phyloP scores from a whole-genome alignment of 768 basidiomycete genomes.

The Suillus fuscotomentosus region DNA sequence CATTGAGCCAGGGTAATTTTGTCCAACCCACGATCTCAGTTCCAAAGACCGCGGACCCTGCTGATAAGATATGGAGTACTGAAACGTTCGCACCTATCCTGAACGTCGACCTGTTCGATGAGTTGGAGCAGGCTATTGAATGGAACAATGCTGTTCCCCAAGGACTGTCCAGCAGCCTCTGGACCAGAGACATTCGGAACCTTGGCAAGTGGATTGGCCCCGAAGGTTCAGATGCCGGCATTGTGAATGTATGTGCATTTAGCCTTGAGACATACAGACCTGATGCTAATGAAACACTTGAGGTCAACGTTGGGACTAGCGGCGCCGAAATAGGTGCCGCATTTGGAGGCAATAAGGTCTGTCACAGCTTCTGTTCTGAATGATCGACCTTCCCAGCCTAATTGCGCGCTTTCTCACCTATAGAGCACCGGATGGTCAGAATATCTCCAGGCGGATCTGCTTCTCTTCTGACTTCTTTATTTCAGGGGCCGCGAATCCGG shows the following conservation, averaged over 20 bases:
- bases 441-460: conserved; percentile 22
- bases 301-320: conserved; percentile 68
- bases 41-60: conserved; percentile 53
- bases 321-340: conserved; percentile 81
- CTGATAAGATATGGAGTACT: conserved; percentile 65
- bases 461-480: conserved; percentile 19
- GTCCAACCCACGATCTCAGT: conserved; percentile 86
- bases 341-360: conserved; percentile 92
- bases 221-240: conserved; percentile 85
- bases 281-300: background rate
- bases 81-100: conserved; percentile 91
- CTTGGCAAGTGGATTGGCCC: conserved; percentile 93
- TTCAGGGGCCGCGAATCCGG: conserved; percentile 92
- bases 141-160: conserved; percentile 91
- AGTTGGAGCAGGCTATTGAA: conserved; percentile 80
- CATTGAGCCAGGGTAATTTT: conserved; percentile 73
- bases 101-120: conserved; percentile 83
- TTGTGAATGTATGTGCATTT: conserved; percentile 71
- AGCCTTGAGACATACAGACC: conserved; percentile 4
- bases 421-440: conserved; percentile 81
- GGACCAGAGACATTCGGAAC: conserved; percentile 82
- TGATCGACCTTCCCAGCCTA: conserved; percentile 14
- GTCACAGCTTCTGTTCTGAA: conserved; percentile 16
- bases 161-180: conserved; percentile 89
- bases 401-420: conserved; percentile 13